Evolutionary conservation across 768 basidiomycete genomes (phyloP), one percentile per base, ranked within the genome.

Genomic region (Fomitopsis serialis): DNA sequence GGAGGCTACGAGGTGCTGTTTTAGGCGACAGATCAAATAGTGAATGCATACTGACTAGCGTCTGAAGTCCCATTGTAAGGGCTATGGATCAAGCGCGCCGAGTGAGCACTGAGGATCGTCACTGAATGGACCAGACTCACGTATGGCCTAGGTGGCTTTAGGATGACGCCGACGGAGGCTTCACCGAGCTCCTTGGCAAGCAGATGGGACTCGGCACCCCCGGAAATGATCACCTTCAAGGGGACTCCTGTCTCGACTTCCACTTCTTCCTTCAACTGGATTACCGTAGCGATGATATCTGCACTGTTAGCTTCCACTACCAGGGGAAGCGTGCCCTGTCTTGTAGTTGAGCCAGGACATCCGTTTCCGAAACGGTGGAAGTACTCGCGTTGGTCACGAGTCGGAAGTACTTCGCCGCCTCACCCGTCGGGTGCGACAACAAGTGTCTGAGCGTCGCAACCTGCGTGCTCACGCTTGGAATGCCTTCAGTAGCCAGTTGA

Each of bases 251-350:
- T 66, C n/a, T 55, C 54, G 8, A 45, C 58, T 46, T 85, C 79
- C 21, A 78, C 74, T 47, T 83, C 78, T 10, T 60, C 60, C 64
- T 84, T 87, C 55, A 93, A 77, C 3, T 57, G 61, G 37, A 94
- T 69, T 13, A 93, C 68, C 0, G 81, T 78, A 0, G 87, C 81
- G 63, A 93, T 92, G 48, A 85, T 74, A 65, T 93, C 91, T 9
- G 87, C 88, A 59, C 77, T 87, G 53, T 85, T 74, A 13, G 82
- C 84, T 1, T 78, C 69, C 19, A 92, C 66, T 2, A 91, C 87
- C 17, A 94, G 70, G 0, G 86, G 80, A 0, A 85, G 63, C 19
- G 69, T 56, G 12, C 87, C 85, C 77, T 86, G 27, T 45, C 23
- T 15, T 3, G n/a, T 3, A 17, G 32, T 55, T 15, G 52, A 36